Evolutionary conservation across 495 filamentous ascomycete genomes (phyloP).

Genomic region (Podospora fimiseda): DNA sequence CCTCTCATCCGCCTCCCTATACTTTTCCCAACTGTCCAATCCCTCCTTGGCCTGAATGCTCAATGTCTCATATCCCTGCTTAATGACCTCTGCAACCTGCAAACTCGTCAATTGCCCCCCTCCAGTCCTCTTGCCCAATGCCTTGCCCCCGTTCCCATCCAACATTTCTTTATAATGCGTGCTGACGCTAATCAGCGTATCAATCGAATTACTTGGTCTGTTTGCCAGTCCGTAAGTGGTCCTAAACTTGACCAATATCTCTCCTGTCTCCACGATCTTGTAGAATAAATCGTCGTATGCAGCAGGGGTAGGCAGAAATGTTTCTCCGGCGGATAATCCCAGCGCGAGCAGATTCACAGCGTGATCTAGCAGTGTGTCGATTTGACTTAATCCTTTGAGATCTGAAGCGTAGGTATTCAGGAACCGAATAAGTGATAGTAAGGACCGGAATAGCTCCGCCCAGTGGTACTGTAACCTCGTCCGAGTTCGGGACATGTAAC

Average conservation of each 20-base stretch:
- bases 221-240: conserved; percentile 58
- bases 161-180: conserved; percentile 82
- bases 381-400: conserved; percentile 54
- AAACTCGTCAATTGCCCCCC: conserved; percentile 64
- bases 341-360: conserved; percentile 82
- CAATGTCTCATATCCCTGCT: conserved; percentile 90
- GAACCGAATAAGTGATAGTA: conserved; percentile 87
- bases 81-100: conserved; percentile 86
- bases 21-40: conserved; percentile 70
- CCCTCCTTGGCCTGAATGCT: conserved; percentile 80
- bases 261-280: conserved; percentile 89
- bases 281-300: conserved; percentile 97
- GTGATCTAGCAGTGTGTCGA: conserved; percentile 56
- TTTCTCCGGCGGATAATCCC: conserved; percentile 78
- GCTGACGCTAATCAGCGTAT: conserved; percentile 76
- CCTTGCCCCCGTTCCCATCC: conserved; percentile 39
- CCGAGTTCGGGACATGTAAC: conserved; percentile 73
- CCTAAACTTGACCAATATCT: conserved; percentile 76
- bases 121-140: conserved; percentile 37
- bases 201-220: conserved; percentile 60
- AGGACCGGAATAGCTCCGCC: conserved; percentile 87
- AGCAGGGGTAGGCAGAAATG: conserved; percentile 82
- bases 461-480: conserved; percentile 83
- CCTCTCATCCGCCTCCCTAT: conserved; percentile 69
- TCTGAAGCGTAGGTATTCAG: conserved; percentile 77